Percentiles rank a stretch among this genome's conserved stretches.
phyloP scores from a whole-genome alignment of 768 basidiomycete genomes.

The Melanogaster broomeanus region DNA sequence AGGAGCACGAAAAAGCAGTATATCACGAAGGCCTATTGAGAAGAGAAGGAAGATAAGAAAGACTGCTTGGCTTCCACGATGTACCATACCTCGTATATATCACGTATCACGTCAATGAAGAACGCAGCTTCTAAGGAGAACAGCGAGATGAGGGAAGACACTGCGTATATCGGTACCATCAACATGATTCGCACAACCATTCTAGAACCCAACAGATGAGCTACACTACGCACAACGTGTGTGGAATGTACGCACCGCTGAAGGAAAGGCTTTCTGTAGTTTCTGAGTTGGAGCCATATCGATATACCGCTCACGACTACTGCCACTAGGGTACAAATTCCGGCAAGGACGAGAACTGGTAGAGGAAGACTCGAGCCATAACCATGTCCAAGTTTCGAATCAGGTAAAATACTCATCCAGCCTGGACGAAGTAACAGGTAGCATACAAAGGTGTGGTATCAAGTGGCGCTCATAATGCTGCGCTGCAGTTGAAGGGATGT shows the following conservation, averaged over 20 bases:
- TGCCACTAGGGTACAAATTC: constrained; percentile 64
- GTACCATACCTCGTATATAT: constrained; percentile 88
- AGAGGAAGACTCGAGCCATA: constrained; percentile 62
- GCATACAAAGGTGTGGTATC: neutral
- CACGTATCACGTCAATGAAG: constrained; percentile 91
- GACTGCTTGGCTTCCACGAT: neutral
- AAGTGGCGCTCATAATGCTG: neutral
- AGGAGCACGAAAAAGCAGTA: constrained; percentile 90
- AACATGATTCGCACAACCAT: constrained; percentile 95
- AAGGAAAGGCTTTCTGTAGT: constrained; percentile 79
- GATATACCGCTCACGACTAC: constrained; percentile 73
- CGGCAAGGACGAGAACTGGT: constrained; percentile 61
- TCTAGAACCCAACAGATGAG: constrained; percentile 36
- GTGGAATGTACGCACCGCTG: constrained; percentile 56
- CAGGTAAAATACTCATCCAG: constrained; percentile 14
- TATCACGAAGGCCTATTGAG: constrained; percentile 81
- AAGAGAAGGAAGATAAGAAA: neutral
- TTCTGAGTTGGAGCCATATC: constrained; percentile 80
- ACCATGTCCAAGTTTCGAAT: constrained; percentile 37
- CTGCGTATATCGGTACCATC: constrained; percentile 93
- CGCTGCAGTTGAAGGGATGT: neutral
- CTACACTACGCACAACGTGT: neutral
- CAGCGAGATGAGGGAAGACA: constrained; percentile 89
- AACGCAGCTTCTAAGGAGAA: constrained; percentile 95
- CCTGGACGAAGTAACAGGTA: neutral